phyloP scores from a whole-genome alignment of 2,329 filamentous ascomycete genomes.

The Penicillium olsonii region DNA sequence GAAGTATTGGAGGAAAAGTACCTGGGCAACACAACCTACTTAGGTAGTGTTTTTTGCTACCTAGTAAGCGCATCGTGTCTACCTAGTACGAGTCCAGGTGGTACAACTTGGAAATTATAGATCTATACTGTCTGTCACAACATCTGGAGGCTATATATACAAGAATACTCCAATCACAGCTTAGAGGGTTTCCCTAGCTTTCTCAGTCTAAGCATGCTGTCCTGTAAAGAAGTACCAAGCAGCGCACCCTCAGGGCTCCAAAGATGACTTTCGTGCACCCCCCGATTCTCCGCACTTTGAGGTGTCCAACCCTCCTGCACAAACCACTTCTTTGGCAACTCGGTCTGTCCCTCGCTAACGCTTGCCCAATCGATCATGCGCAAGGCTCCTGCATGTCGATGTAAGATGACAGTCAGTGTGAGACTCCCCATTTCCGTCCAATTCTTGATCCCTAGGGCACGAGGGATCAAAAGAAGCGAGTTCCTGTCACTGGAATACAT shows the following conservation, averaged over 20 bases:
- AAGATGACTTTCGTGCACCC: conserved; percentile 49
- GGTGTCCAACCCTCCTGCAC: conserved; percentile 52
- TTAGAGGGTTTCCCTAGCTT: conserved; percentile 19
- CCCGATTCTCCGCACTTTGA: conserved; percentile 48
- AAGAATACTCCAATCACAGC: conserved; percentile 14
- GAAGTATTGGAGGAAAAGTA: too few species aligned
- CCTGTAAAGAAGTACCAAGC: conserved; percentile 52
- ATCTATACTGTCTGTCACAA: too few species aligned
- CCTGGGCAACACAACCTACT: too few species aligned
- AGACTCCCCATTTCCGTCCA: conserved; percentile 50
- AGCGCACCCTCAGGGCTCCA: conserved; percentile 47
- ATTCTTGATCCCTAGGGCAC: conserved; percentile 47
- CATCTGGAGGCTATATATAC: neutral
- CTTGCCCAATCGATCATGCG: conserved; percentile 44
- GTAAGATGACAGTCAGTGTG: conserved; percentile 52
- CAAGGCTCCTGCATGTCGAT: conserved; percentile 43
- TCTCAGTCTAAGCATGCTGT: conserved; percentile 48
- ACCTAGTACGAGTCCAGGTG: too few species aligned
- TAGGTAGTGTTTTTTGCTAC: too few species aligned
- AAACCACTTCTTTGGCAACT: conserved; percentile 46
- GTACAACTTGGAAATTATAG: too few species aligned
- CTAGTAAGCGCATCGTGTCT: too few species aligned
- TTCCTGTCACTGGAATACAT: conserved; percentile 60
- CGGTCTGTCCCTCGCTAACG: conserved; percentile 6
- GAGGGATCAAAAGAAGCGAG: conserved; percentile 54